Base-by-base conservation (phyloP, 2,329 filamentous ascomycete species). In the Alternaria ventricosa region DNA sequence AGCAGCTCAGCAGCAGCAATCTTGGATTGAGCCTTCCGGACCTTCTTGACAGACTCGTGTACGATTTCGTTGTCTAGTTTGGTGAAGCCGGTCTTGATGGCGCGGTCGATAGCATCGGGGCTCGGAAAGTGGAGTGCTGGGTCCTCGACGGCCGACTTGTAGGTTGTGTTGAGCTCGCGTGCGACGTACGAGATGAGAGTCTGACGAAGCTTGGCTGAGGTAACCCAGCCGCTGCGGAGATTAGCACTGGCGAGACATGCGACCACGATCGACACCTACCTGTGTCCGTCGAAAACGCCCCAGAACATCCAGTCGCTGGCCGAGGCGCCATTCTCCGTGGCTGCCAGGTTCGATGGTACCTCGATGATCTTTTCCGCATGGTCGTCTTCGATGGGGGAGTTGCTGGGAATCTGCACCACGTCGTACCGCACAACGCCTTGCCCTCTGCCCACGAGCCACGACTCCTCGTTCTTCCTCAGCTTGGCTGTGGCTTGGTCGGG, bases 261-360 rank as follows among this genome's bases (percentile, higher is more conserved):
- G 5, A 18, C 23, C 23, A 18, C 18, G 10, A 22, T 12, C 22
- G 20, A 11, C 27, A 11, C 87, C 81, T 84, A 95, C 93, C 92
- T 93, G 81, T 99, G 96, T 0, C 96, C 96, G 77, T 99, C 96
- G 80, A 98, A 99, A 18, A 99, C 94, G 61, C 94, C 96, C 96
- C 96, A 99, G 80, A 99, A 99, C 94, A 98, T 98, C 96, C 96
- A 99, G 81, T 99, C 96, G 65, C 88, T 92, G 63, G 85, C 89
- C 18, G 85, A 69, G 15, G 86, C 85, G 41, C 86, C 81, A 77
- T 87, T 82, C 73, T 87, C 83, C 8, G 84, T 84, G 15, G 85
- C 84, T 25, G 86, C 84, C 43, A 87, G 83, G 54, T 84, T 85
- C 57, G 87, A 86, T 5, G 93, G 91, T 9, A 97, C 89, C 80